These are phyloP conservation scores for Xylaria arbuscula DNA, from an alignment of 2,329 filamentous ascomycete genomes.

Conservation along the genomic window DNA sequence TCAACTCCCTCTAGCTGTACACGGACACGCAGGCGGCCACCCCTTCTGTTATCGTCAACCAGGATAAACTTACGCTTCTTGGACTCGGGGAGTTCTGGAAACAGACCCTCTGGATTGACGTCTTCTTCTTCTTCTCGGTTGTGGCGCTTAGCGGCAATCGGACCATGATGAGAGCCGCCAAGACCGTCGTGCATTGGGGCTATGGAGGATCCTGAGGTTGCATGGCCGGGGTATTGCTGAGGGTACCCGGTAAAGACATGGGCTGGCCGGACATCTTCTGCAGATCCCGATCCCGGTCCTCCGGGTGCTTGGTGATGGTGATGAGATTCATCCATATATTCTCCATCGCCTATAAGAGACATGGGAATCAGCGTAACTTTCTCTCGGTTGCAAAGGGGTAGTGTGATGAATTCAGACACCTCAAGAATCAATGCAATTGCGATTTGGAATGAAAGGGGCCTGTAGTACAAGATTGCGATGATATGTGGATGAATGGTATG, in stretches of 20 bases:
- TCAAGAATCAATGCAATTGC: constrained; percentile 46
- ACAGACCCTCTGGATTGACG: constrained; percentile 75
- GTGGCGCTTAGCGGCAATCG: constrained; percentile 48
- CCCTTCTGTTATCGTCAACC: constrained; percentile 87
- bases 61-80: constrained; percentile 98
- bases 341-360: constrained; percentile 66
- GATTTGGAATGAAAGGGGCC: constrained; percentile 46
- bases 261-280: constrained; percentile 67
- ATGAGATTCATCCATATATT: constrained; percentile 72
- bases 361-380: constrained; percentile 48
- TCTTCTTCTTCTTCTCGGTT: constrained; percentile 60
- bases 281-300: constrained; percentile 57
- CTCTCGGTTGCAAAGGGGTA: constrained; percentile 37
- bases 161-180: constrained; percentile 52
- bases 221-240: constrained; percentile 53
- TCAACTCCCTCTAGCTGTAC: constrained; percentile 94
- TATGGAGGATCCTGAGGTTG: constrained; percentile 55
- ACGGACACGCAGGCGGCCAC: constrained; percentile 84
- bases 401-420: constrained; percentile 38
- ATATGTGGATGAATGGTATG: constrained; percentile 52
- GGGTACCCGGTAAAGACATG: constrained; percentile 53
- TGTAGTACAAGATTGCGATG: constrained; percentile 50
- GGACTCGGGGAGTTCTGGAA: constrained; percentile 86
- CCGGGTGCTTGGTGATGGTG: constrained; percentile 73
- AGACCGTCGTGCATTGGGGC: constrained; percentile 53